Percentiles rank a stretch among this genome's conserved stretches.
Evolutionary conservation across 1,139 yeast species (phyloP).

Genomic region (Lodderomyces metapsilosis): DNA sequence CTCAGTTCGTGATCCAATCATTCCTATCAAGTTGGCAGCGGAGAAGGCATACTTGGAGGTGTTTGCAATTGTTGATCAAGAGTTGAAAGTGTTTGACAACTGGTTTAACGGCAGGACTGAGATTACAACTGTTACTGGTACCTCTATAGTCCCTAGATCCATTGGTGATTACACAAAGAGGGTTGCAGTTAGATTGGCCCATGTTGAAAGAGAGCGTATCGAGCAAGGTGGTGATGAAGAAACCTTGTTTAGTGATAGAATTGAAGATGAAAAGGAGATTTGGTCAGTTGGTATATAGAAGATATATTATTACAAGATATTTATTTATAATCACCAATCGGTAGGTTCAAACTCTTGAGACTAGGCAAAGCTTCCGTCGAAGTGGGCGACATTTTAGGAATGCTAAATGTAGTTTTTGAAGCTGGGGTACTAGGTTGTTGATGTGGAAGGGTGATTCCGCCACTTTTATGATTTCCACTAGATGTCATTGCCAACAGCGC

Average conservation of each 20-base stretch:
- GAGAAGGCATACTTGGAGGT: conserved; percentile 84
- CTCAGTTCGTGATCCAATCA: conserved; percentile 79
- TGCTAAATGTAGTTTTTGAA: conserved; percentile 12
- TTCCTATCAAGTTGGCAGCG: conserved; percentile 92
- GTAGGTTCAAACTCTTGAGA: conserved; percentile 46
- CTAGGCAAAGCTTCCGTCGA: conserved; percentile 37
- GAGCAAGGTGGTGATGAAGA: conserved; percentile 92
- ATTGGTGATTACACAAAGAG: conserved; percentile 85
- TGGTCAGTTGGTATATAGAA: conserved; percentile 72
- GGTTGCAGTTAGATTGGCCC: conserved; percentile 80
- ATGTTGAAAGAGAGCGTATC: conserved; percentile 80
- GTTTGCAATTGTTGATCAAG: conserved; percentile 69
- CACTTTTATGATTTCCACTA: background rate
- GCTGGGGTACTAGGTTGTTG: conserved; percentile 6
- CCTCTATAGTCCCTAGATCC: conserved; percentile 64
- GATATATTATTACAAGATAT: background rate
- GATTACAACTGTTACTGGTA: conserved; percentile 42
- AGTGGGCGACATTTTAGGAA: conserved; percentile 37
- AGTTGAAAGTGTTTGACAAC: conserved; percentile 50
- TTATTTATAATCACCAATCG: conserved; percentile 6
- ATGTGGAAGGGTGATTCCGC: conserved; percentile 1
- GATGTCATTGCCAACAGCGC: conserved; percentile 32
- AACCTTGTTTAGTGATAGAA: conserved; percentile 77
- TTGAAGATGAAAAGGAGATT: conserved; percentile 82
- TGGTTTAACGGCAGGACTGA: conserved; percentile 51